phyloP scores from a whole-genome alignment of 306 rosid species.

The Gynostemma pentaphyllum region DNA sequence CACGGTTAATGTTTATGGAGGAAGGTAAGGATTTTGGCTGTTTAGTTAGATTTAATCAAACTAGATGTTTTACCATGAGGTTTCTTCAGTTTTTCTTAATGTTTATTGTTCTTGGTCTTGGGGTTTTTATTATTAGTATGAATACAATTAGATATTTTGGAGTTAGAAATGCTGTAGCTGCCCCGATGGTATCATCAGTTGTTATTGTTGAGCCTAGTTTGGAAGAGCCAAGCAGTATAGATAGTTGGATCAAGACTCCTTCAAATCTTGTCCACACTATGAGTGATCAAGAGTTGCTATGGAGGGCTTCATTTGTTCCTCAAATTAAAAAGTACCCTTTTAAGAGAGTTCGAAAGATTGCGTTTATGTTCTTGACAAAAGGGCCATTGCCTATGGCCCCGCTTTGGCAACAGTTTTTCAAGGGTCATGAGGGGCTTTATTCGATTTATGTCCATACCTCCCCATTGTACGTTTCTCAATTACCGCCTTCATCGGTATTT shows the following conservation, averaged over 20 bases:
- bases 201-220: constrained; percentile 35
- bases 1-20: constrained; percentile 49
- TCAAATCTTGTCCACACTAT: constrained; percentile 50
- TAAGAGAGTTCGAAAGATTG: constrained; percentile 73
- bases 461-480: constrained; percentile 58
- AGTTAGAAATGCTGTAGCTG: constrained; percentile 32
- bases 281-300: constrained; percentile 70
- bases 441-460: constrained; percentile 73
- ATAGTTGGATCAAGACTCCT: constrained; percentile 63
- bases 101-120: constrained; percentile 58
- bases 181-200: constrained; percentile 28
- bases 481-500: constrained; percentile 58
- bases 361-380: constrained; percentile 95
- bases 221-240: constrained; percentile 35
- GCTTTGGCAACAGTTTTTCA: constrained; percentile 83
- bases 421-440: constrained; percentile 48
- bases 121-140: constrained; percentile 66
- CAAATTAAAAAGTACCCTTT: constrained; percentile 55
- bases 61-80: constrained; percentile 64
- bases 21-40: constrained; percentile 65
- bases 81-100: constrained; percentile 51
- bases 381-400: constrained; percentile 93
- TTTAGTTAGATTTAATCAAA: constrained; percentile 28
- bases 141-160: constrained; percentile 57
- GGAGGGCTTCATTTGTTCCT: constrained; percentile 73